Evolutionary conservation across 2,329 filamentous ascomycete genomes (phyloP).

Genomic region (Fragosphaeria purpurea): DNA sequence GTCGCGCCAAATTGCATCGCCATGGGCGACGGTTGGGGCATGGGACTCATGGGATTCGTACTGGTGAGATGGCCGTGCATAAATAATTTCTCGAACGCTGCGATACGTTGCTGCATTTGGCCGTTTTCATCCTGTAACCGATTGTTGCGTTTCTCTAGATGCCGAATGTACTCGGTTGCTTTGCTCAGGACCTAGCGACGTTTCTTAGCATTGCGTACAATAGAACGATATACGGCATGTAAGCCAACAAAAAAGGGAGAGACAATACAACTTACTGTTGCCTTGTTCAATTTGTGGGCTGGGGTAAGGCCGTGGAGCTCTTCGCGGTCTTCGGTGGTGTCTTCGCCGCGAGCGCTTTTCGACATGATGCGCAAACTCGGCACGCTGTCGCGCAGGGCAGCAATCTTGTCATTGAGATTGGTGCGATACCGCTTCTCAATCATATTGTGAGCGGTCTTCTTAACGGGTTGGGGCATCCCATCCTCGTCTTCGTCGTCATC

Average conservation of each 20-base stretch:
- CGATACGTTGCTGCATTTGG: conserved; percentile 66
- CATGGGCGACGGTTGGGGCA: conserved; percentile 40
- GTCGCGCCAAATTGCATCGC: conserved; percentile 36
- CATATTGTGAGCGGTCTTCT: conserved; percentile 97
- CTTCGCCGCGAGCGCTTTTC: conserved; percentile 58
- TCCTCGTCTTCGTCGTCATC: conserved; percentile 51
- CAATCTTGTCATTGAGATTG: conserved; percentile 95
- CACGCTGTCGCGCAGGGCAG: conserved; percentile 81
- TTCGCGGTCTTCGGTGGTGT: conserved; percentile 64
- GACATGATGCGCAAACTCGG: conserved; percentile 80
- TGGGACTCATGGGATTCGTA: conserved; percentile 35
- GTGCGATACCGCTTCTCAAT: conserved; percentile 96
- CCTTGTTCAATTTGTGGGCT: conserved; percentile 93
- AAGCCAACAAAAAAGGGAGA: background rate
- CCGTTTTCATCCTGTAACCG: conserved; percentile 72
- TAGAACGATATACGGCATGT: background rate
- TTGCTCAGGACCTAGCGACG: conserved; percentile 63
- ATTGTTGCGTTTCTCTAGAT: conserved; percentile 84
- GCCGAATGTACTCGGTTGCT: conserved; percentile 90
- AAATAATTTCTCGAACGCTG: conserved; percentile 69
- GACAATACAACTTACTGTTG: conserved; percentile 49
- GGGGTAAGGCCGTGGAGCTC: conserved; percentile 74
- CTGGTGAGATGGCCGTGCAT: conserved; percentile 63
- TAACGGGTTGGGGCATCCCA: conserved; percentile 48
- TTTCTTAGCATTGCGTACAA: too few relatives aligned